phyloP scores from a whole-genome alignment of 73 alveolate genomes.

The Urostyla sp. region DNA sequence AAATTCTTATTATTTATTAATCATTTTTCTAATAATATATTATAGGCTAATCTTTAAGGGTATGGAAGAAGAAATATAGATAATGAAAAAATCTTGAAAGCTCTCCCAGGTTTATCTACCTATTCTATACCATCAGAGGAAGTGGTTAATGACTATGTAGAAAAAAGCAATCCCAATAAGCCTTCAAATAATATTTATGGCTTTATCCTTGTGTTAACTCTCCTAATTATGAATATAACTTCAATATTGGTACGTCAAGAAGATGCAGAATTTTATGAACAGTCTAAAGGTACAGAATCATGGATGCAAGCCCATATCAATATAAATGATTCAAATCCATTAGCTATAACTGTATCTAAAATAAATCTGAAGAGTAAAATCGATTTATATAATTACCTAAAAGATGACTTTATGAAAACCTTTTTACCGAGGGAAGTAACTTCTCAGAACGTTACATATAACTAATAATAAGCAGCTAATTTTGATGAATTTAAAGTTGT shows the following conservation, averaged over 20 bases:
- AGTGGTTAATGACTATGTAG: constrained; percentile 1
- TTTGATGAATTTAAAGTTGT: too few relatives aligned
- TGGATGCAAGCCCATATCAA: constrained; percentile 27
- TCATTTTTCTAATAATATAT: too few relatives aligned
- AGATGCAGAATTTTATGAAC: not conserved
- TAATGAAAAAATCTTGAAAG: not conserved
- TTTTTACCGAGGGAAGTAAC: too few relatives aligned
- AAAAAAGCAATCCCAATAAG: constrained; percentile 3
- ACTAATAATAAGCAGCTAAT: too few relatives aligned
- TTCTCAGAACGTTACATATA: too few relatives aligned
- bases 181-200: constrained; percentile 2
- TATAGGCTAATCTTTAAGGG: constrained; percentile 8
- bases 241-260: not conserved
- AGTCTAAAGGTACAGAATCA: constrained; percentile 16
- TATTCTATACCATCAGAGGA: constrained; percentile 32
- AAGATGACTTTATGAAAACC: too few relatives aligned
- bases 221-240: not conserved
- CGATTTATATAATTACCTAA: too few relatives aligned
- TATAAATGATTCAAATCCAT: too few relatives aligned
- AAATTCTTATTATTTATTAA: too few relatives aligned
- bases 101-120: constrained; percentile 16
- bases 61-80: constrained; percentile 13
- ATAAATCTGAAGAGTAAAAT: too few relatives aligned
- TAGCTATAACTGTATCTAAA: too few relatives aligned
- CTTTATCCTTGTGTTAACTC: not conserved